Evolutionary conservation across 2,329 filamentous ascomycete species (phyloP), one percentile per base, ranked within the genome.

Genomic region (Cytospora chrysosperma): DNA sequence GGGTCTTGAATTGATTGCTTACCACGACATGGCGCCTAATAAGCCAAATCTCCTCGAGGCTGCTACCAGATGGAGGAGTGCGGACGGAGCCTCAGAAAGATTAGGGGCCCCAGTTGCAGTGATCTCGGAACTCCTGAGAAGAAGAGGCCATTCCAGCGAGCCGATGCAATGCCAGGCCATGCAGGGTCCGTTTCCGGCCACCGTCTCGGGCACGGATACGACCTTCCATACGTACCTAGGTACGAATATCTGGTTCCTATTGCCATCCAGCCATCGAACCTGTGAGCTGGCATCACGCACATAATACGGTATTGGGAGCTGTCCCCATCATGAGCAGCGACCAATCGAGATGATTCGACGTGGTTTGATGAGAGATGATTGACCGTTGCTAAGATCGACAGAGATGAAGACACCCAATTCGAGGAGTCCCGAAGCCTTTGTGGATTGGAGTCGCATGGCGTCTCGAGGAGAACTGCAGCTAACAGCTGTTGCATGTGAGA

Each of bases 1-100:
- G 64, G 64, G 54, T 49, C 37, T 57, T n/a, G 21, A 50, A 32
- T 61, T 66, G 61, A 66, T 66, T 66, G 55, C 64, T 55, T 57
- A 53, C 55, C 34, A 56, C 56, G 61, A 61, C 55, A 61, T 64
- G 61, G 57, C 64, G 61, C 58, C 64, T 43, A 26, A 54, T 43
- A 26, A 54, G 30, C 52, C 61, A 61, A 61, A 64, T 66, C 52
- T 64, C 47, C 56, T 56, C n/a, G 26, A 34, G 28, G 32, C 61
- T 34, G 26, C 12, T 32, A 49, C 55, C 28, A 43, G 27, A 34
- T 50, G 32, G 24, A 55, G 26, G 4, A n/a, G n/a, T n/a, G n/a
- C 54, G 61, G 57, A 28, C 59, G 59, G 37, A 55, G 59, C 51
- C 34, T 55, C 51, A 34, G 34, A 34, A 55, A 61, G 59, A 61